Conservation (phyloP, 75 land plant species). For the Sequoia sempervirens region DNA sequence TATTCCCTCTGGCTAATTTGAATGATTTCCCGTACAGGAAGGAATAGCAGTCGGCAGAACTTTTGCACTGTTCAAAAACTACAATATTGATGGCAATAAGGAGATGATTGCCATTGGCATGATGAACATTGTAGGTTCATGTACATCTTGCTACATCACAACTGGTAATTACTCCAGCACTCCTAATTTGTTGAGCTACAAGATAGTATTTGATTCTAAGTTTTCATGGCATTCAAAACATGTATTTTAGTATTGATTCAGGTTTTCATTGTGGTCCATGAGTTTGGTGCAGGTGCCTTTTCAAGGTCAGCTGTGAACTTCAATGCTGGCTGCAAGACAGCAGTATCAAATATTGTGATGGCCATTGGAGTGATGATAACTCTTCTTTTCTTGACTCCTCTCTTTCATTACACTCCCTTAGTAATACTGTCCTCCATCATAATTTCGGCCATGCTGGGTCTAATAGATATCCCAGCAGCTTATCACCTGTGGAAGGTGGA, state of each 20-base stretch:
- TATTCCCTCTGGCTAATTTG: background rate
- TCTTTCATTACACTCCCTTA: slow-evolving; percentile 80
- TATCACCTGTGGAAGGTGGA: slow-evolving; percentile 66
- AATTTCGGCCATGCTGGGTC: slow-evolving; percentile 67
- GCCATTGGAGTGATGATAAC: slow-evolving; percentile 69
- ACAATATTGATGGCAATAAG: slow-evolving; percentile 93
- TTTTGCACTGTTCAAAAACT: slow-evolving; percentile 77
- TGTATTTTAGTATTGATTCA: background rate
- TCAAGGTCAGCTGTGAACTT: slow-evolving; percentile 81
- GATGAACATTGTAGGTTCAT: slow-evolving; percentile 83
- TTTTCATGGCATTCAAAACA: background rate
- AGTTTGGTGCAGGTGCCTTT: slow-evolving; percentile 58
- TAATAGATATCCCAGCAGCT: slow-evolving; percentile 62
- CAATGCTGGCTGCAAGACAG: slow-evolving; percentile 85
- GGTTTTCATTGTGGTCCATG: background rate
- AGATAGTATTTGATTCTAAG: background rate
- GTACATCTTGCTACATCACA: slow-evolving; percentile 80
- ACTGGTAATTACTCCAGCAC: slow-evolving; percentile 47
- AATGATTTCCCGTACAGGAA: slow-evolving; percentile 35
- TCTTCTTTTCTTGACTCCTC: slow-evolving; percentile 63
- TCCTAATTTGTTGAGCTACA: background rate
- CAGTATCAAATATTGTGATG: slow-evolving; percentile 79
- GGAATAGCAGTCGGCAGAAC: slow-evolving; percentile 86
- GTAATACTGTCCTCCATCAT: slow-evolving; percentile 74
- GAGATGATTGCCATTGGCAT: slow-evolving; percentile 85